Conservation (phyloP, 2,329 filamentous ascomycete genomes). For the Fusarium burgessii region DNA sequence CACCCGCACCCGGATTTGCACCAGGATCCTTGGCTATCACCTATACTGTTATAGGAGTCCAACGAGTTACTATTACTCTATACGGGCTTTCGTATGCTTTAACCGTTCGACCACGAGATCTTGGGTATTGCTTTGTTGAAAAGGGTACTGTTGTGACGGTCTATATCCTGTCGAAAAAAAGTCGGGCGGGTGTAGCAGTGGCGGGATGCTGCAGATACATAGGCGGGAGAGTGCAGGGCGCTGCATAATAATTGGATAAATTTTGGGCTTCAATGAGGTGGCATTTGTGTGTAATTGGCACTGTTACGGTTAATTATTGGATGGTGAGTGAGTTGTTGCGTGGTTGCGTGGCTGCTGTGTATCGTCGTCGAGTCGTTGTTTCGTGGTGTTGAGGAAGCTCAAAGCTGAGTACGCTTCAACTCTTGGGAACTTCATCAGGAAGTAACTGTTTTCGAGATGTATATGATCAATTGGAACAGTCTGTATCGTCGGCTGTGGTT, state of each 20-base stretch:
- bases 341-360: neutral
- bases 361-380: neutral
- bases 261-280: neutral
- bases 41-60: slow-evolving; percentile 51
- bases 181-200: slow-evolving; percentile 28
- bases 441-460: too few species aligned
- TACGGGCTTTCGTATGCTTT: slow-evolving; percentile 44
- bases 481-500: neutral
- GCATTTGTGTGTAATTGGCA: neutral
- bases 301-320: neutral
- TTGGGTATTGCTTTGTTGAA: slow-evolving; percentile 28
- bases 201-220: slow-evolving; percentile 27
- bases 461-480: neutral
- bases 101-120: slow-evolving; percentile 42
- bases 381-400: neutral
- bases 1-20: slow-evolving; percentile 54
- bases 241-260: neutral
- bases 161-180: slow-evolving; percentile 25
- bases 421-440: neutral
- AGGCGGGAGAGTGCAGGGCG: slow-evolving; percentile 24
- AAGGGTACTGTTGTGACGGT: slow-evolving; percentile 1
- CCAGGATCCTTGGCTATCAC: slow-evolving; percentile 53
- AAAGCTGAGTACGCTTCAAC: neutral
- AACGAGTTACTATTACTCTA: slow-evolving; percentile 54
- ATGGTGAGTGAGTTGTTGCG: neutral